Conservation (phyloP, 331 rosid genomes). For the Malus hybrid region DNA sequence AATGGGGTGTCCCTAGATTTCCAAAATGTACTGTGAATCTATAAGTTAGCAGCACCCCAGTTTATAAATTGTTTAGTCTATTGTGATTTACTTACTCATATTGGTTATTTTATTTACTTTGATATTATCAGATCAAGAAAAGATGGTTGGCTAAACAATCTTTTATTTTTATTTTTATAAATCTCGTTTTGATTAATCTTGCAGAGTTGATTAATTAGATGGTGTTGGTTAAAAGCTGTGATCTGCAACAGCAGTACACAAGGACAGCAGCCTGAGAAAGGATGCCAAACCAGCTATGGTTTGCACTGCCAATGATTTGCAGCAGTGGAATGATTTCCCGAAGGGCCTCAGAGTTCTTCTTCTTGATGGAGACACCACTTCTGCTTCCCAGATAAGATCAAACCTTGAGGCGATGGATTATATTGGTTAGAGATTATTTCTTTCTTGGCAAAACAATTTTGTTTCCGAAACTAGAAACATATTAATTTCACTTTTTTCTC, state of each 20-base stretch:
- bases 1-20: background rate
- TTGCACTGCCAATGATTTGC: slow-evolving; percentile 90
- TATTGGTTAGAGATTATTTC: slow-evolving; percentile 42
- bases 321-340: slow-evolving; percentile 91
- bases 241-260: slow-evolving; percentile 13
- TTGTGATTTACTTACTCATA: too few species aligned
- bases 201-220: slow-evolving; percentile 30
- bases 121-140: slow-evolving; percentile 19
- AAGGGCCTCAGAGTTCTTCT: slow-evolving; percentile 92
- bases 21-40: background rate
- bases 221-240: slow-evolving; percentile 13
- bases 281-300: slow-evolving; percentile 99
- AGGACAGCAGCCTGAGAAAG: slow-evolving; percentile 41
- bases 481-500: slow-evolving; percentile 5
- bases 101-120: background rate
- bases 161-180: too few species aligned
- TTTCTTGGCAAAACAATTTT: background rate
- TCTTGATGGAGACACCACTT: slow-evolving; percentile 62
- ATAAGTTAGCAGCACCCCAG: too few species aligned
- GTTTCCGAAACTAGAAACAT: slow-evolving; percentile 14
- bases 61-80: too few species aligned
- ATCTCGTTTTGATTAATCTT: background rate
- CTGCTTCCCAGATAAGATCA: slow-evolving; percentile 64
- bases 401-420: slow-evolving; percentile 89
- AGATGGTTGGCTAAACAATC: background rate